Conservation (phyloP, 768 basidiomycete genomes). For the Tylopilus plumbeoviolaceoides region DNA sequence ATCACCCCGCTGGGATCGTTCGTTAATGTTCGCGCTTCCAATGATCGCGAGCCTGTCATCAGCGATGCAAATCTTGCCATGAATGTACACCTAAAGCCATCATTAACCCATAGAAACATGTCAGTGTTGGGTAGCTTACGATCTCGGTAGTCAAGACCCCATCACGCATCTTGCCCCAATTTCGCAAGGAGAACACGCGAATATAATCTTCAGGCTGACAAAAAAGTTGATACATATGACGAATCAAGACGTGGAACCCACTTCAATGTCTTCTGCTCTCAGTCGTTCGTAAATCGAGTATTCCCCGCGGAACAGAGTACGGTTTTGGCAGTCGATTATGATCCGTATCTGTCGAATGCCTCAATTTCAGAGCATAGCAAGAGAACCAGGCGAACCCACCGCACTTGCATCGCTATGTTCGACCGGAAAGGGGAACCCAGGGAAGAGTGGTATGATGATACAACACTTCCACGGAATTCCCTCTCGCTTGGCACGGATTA, state of each 20-base stretch:
- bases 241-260: slow-evolving; percentile 28
- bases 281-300: slow-evolving; percentile 88
- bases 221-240: not conserved
- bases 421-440: slow-evolving; percentile 90
- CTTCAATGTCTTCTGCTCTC: slow-evolving; percentile 84
- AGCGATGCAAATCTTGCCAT: slow-evolving; percentile 70
- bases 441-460: slow-evolving; percentile 86
- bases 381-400: slow-evolving; percentile 41
- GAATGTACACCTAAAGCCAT: slow-evolving; percentile 71
- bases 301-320: slow-evolving; percentile 83
- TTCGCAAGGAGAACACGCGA: slow-evolving; percentile 83
- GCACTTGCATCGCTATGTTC: slow-evolving; percentile 92
- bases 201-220: slow-evolving; percentile 90
- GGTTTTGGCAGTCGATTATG: slow-evolving; percentile 93
- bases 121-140: slow-evolving; percentile 35
- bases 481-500: slow-evolving; percentile 82
- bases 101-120: slow-evolving; percentile 7
- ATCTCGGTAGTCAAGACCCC: slow-evolving; percentile 87
- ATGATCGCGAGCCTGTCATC: slow-evolving; percentile 95
- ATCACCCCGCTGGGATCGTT: slow-evolving; percentile 92
- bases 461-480: slow-evolving; percentile 87
- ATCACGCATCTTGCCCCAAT: slow-evolving; percentile 88
- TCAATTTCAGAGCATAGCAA: not conserved
- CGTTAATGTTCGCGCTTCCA: slow-evolving; percentile 95
- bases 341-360: slow-evolving; percentile 66